Percentiles rank a stretch among this genome's conserved stretches.
phyloP scores from a whole-genome alignment of 306 rosid genomes.

The Cucurbita moschata region DNA sequence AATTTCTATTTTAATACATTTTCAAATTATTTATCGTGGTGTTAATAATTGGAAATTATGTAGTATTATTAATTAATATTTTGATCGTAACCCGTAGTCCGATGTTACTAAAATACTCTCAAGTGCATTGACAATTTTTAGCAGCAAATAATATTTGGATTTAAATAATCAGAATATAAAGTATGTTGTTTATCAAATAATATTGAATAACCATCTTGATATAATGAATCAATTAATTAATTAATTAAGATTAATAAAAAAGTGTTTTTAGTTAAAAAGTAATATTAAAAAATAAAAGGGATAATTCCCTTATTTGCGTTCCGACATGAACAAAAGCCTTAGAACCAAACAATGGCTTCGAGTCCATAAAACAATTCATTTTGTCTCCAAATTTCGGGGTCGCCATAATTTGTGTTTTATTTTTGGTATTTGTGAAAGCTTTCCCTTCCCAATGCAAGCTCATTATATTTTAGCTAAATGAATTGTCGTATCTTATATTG shows the following conservation, averaged over 20 bases:
- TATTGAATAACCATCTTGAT: background rate
- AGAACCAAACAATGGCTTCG: background rate
- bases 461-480: background rate
- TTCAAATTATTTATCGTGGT: no score
- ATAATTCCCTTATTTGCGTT: background rate
- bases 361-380: background rate
- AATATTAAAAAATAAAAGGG: background rate
- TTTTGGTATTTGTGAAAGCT: background rate
- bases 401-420: background rate
- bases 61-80: no score
- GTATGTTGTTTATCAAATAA: background rate
- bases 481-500: no score
- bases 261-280: background rate
- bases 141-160: background rate
- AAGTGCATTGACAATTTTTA: background rate
- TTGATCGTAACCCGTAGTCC: background rate
- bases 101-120: background rate
- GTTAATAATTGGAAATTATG: no score
- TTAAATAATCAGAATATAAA: background rate
- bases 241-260: background rate
- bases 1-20: no score
- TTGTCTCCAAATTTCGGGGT: background rate
- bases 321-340: background rate
- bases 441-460: background rate
- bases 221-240: background rate